Conservation (phyloP, 108 stramenopile genomes). For the Stephanodiscus triporus region DNA sequence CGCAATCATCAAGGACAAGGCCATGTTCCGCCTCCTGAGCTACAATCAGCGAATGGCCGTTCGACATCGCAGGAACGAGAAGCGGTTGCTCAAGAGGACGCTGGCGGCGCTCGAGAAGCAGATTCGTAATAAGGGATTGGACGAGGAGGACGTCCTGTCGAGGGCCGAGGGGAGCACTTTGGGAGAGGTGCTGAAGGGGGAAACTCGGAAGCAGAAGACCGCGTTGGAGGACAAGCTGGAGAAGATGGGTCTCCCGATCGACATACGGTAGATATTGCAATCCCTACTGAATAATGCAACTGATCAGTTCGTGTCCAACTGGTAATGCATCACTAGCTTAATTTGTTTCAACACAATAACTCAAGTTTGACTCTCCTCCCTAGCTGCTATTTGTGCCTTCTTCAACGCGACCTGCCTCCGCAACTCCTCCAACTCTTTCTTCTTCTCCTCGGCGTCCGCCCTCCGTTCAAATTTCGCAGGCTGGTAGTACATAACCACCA, state of each 20-base stretch:
- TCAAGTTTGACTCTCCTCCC: conserved; percentile 9
- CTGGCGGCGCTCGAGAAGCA: conserved; percentile 89
- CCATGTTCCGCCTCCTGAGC: conserved; percentile 71
- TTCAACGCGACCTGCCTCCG: conserved; percentile 71
- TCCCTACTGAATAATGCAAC: background rate
- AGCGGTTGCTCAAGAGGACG: conserved; percentile 88
- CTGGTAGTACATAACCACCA: conserved; percentile 98
- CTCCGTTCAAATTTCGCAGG: conserved; percentile 77
- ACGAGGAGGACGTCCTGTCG: conserved; percentile 58
- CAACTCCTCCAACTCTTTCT: conserved; percentile 94
- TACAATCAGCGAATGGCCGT: conserved; percentile 92
- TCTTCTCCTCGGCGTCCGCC: conserved; percentile 77
- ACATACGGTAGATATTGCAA: conserved; percentile 57
- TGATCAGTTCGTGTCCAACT: too few relatives aligned
- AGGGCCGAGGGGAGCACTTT: conserved; percentile 84
- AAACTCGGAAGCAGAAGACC: conserved; percentile 78
- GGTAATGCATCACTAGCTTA: too few relatives aligned
- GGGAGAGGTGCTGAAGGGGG: conserved; percentile 80
- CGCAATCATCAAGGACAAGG: conserved; percentile 84
- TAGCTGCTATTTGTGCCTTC: conserved; percentile 56
- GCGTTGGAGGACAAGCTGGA: conserved; percentile 84
- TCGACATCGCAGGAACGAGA: conserved; percentile 87
- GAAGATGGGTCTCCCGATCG: conserved; percentile 89
- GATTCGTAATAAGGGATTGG: conserved; percentile 73
- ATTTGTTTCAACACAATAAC: too few relatives aligned